A percentile compares a stretch with the other conserved stretches of the same genome.
These are phyloP conservation scores for Podospora appendiculata DNA, from an alignment of 495 filamentous ascomycete genomes.

Conservation along the genomic window DNA sequence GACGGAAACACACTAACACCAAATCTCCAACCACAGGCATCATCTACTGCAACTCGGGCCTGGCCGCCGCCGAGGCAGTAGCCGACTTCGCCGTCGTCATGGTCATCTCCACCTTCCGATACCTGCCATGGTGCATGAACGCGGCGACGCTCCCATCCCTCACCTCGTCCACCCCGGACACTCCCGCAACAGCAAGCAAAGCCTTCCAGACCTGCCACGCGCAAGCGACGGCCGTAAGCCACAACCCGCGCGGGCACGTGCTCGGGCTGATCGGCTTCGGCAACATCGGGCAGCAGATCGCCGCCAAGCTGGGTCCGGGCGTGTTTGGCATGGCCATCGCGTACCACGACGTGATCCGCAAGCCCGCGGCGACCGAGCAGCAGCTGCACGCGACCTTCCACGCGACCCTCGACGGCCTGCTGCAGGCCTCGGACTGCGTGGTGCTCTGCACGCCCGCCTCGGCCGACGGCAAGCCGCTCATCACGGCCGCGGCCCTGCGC, in stretches of 20 bases:
- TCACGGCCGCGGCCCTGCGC: conserved; percentile 42
- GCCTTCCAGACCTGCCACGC: conserved; percentile 50
- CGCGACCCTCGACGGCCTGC: conserved; percentile 42
- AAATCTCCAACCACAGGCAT: conserved; percentile 37
- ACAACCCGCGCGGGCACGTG: conserved; percentile 47
- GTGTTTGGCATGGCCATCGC: conserved; percentile 62
- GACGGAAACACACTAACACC: too few species aligned
- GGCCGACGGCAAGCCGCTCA: conserved; percentile 44
- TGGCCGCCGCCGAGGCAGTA: conserved; percentile 61
- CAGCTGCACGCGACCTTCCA: conserved; percentile 44
- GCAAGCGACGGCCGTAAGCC: conserved; percentile 44
- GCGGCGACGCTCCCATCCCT: conserved; percentile 36
- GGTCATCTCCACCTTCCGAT: conserved; percentile 58
- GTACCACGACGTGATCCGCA: conserved; percentile 60
- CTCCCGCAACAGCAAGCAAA: background rate
- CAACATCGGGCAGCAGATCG: conserved; percentile 61
- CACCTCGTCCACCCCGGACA: background rate
- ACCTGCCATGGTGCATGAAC: conserved; percentile 52
- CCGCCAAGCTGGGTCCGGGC: conserved; percentile 45
- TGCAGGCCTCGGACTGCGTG: conserved; percentile 54
- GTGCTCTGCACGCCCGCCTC: conserved; percentile 60
- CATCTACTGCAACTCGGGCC: conserved; percentile 63
- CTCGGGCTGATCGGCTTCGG: conserved; percentile 62
- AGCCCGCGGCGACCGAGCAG: conserved; percentile 35
- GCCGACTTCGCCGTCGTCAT: conserved; percentile 57